Conservation (phyloP, 441 rosid species). For the Gossypium trilobum region DNA sequence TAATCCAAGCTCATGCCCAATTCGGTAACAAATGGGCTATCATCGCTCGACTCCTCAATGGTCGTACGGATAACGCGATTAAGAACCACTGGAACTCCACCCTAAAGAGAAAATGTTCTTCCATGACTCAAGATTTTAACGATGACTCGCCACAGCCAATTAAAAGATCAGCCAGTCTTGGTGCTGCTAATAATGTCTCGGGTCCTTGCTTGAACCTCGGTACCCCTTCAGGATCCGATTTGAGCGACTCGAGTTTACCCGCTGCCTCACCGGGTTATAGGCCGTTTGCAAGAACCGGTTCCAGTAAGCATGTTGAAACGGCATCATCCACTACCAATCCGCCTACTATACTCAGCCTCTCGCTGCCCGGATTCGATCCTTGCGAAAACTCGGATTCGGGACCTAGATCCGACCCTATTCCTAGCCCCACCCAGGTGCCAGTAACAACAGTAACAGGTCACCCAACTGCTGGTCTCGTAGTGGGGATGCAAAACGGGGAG, state of each 20-base stretch:
- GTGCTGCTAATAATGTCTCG: conserved; percentile 44
- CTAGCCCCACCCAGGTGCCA: conserved; percentile 5
- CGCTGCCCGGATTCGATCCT: conserved; percentile 53
- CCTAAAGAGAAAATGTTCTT: conserved; percentile 51
- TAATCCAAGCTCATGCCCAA: conserved; percentile 49
- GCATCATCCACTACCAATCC: conserved; percentile 37
- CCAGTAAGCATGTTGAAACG: conserved; percentile 20
- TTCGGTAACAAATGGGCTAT: conserved; percentile 77
- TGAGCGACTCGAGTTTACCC: conserved; percentile 54
- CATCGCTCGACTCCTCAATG: conserved; percentile 58
- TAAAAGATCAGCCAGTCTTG: conserved; percentile 60
- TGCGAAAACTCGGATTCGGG: conserved; percentile 19
- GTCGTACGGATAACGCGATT: conserved; percentile 67
- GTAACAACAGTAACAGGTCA: not conserved
- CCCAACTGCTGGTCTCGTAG: not conserved
- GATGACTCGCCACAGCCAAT: conserved; percentile 34
- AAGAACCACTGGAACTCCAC: conserved; percentile 79
- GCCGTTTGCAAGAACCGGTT: conserved; percentile 27
- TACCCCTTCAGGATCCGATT: conserved; percentile 67
- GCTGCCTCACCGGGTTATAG: conserved; percentile 32
- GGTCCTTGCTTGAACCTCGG: conserved; percentile 85
- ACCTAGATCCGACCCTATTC: not conserved
- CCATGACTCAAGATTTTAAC: conserved; percentile 23
- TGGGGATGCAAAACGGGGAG: conserved; percentile 12
- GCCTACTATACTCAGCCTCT: conserved; percentile 47